phyloP scores from a whole-genome alignment of 306 rosid genomes.

The Gleditsia sinensis region DNA sequence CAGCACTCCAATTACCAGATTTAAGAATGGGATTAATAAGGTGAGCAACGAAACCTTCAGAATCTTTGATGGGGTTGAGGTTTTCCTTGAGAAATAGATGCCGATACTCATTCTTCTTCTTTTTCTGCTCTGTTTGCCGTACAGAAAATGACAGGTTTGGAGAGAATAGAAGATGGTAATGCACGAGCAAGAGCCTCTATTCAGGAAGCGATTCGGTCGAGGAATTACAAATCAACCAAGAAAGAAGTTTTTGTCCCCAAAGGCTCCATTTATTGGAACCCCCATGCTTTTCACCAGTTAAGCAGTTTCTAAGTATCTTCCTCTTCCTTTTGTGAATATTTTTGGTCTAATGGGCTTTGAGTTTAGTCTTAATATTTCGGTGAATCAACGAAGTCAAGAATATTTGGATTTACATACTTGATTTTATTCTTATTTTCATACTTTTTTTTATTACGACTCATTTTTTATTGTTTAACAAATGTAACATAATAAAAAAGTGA shows the following conservation, averaged over 20 bases:
- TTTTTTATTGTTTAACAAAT: too few species aligned
- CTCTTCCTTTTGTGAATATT: background rate
- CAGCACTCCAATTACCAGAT: too few species aligned
- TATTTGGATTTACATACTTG: too few species aligned
- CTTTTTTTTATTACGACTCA: too few species aligned
- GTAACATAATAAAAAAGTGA: too few species aligned
- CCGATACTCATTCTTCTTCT: background rate
- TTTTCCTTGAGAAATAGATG: background rate
- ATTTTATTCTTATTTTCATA: too few species aligned
- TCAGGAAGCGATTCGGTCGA: conserved; percentile 27
- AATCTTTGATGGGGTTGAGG: background rate
- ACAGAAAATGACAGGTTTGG: conserved; percentile 38
- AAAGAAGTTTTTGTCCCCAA: conserved; percentile 22
- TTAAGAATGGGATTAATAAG: conserved; percentile 9
- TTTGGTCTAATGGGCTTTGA: too few species aligned
- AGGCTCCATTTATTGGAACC: conserved; percentile 42
- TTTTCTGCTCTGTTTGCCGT: background rate
- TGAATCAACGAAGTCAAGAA: too few species aligned
- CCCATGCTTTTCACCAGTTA: conserved; percentile 43
- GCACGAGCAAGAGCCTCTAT: conserved; percentile 43
- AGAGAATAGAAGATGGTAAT: conserved; percentile 34
- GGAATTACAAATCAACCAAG: conserved; percentile 17
- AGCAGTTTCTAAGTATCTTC: conserved; percentile 24
- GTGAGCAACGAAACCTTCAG: background rate
- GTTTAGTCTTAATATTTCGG: too few species aligned